Evolutionary conservation across 202 grass and related monocot genomes (phyloP), one percentile per base, ranked within the genome.

Genomic region (Setaria italica): DNA sequence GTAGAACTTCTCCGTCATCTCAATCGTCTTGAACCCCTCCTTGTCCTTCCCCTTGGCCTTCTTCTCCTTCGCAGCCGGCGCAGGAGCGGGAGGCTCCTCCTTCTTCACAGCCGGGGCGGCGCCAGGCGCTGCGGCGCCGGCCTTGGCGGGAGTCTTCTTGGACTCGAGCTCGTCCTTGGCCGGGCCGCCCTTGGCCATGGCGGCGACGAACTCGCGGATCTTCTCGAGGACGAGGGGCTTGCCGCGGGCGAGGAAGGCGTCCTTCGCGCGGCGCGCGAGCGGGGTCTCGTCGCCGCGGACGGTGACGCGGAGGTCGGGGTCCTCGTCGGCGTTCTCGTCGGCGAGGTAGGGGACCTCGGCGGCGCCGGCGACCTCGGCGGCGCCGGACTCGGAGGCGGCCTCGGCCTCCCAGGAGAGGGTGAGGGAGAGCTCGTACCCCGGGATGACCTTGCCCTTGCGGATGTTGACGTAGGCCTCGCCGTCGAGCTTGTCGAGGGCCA

Each of bases 391-490:
- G 25, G 25, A 25, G 25, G 25, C 25, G 25, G 25, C 25, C 25
- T 25, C 25, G 25, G 25, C 25, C 25, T 25, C 25, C 25, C 25
- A 25, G 25, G 25, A 25, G 25, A 25, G 25, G 25, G 25, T 25
- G 25, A 25, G 25, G 25, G 25, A 25, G 25, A 25, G 25, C 25
- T 25, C 25, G 25, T 25, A 25, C 25, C 25, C 96, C 0, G 93
- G 96, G 45, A 96, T 99, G 20, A 99, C 92, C 90, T 94, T 99
- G 13, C 96, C 96, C 85, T 99, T 99, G 79, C 96, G 87, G 91
- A 96, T 90, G 86, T 99, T 99, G 82, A 99, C 93, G 71, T 99
- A 99, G 50, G 96, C 96, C 88, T 99, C 96, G 43, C 93, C 96
- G 16, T 99, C 93, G 17, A 99, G 77, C 86, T 95, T 95, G 46